These are phyloP conservation scores for Acacia confusa DNA, from an alignment of 306 rosid species.

Conservation along the genomic window DNA sequence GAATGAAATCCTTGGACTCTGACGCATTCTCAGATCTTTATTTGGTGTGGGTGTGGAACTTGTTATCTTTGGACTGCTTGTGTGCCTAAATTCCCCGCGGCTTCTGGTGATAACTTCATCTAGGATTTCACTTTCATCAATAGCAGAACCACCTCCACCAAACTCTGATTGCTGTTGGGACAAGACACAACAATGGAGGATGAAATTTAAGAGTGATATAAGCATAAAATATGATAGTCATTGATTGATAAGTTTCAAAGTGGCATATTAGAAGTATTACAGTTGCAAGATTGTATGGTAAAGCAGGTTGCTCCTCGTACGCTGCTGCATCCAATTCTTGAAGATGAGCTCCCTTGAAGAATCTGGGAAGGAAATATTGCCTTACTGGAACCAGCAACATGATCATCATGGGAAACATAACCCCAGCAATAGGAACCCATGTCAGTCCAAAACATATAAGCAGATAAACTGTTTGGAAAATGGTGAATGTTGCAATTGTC, in stretches of 20 bases:
- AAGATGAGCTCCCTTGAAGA: slow-evolving; percentile 91
- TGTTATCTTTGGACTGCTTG: slow-evolving; percentile 73
- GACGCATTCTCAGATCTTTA: slow-evolving; percentile 44
- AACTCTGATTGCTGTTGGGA: slow-evolving; percentile 73
- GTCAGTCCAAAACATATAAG: slow-evolving; percentile 90
- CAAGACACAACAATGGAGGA: background rate
- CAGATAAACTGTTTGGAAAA: slow-evolving; percentile 81
- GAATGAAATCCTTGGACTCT: slow-evolving; percentile 53
- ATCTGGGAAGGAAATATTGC: slow-evolving; percentile 84
- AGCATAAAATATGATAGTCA: background rate
- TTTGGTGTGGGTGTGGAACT: slow-evolving; percentile 79
- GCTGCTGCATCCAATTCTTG: slow-evolving; percentile 97
- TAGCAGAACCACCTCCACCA: slow-evolving; percentile 58
- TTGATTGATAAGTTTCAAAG: background rate
- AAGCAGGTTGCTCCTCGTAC: slow-evolving; percentile 85
- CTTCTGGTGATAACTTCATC: slow-evolving; percentile 91
- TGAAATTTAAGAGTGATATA: background rate
- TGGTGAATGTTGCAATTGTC: slow-evolving; percentile 72
- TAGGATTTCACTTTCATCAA: slow-evolving; percentile 74
- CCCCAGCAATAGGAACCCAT: slow-evolving; percentile 95
- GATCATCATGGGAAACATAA: slow-evolving; percentile 94
- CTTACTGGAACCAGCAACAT: slow-evolving; percentile 91
- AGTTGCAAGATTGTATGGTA: slow-evolving; percentile 70
- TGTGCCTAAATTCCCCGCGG: slow-evolving; percentile 89
- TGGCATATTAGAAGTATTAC: slow-evolving; percentile 45